Percentiles rank a stretch among this genome's conserved stretches.
phyloP scores from a whole-genome alignment of 768 basidiomycete genomes.

The Tricholoma hemisulphureum region DNA sequence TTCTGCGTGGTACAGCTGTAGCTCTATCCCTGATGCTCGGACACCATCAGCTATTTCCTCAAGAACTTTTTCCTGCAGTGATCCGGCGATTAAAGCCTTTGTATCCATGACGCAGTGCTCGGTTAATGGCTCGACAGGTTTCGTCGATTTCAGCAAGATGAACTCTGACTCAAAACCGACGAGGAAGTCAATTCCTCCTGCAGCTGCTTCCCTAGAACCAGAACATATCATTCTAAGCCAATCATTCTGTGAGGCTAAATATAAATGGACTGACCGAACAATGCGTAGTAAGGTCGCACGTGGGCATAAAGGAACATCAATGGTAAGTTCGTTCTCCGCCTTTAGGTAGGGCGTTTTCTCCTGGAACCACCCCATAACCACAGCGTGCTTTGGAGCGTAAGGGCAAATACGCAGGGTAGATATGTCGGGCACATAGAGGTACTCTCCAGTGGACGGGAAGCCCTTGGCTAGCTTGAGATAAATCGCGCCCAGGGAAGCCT shows the following conservation, averaged over 20 bases:
- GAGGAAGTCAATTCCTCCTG: constrained; percentile 45
- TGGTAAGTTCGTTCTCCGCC: constrained; percentile 27
- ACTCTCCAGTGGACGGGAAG: constrained; percentile 51
- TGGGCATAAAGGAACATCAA: constrained; percentile 55
- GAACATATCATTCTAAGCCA: constrained; percentile 1
- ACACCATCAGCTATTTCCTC: constrained; percentile 60
- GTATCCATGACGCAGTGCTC: constrained; percentile 47
- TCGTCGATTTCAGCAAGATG: constrained; percentile 52
- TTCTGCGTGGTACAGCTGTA: constrained; percentile 71
- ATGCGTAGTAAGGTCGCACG: constrained; percentile 52
- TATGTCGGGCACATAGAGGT: constrained; percentile 57
- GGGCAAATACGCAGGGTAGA: constrained; percentile 49
- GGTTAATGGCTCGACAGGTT: constrained; percentile 47
- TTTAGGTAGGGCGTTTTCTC: constrained; percentile 46
- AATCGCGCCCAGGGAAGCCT: constrained; percentile 50
- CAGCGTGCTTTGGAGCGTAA: constrained; percentile 61
- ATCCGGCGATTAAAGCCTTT: constrained; percentile 42
- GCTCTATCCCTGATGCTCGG: constrained; percentile 47
- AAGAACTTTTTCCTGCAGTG: constrained; percentile 40
- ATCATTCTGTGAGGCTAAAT: not conserved
- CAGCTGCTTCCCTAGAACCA: constrained; percentile 28
- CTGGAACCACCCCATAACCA: constrained; percentile 68
- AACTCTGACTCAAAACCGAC: constrained; percentile 73
- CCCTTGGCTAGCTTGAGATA: constrained; percentile 46
- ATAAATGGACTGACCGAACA: constrained; percentile 34